Evolutionary conservation across 2,329 filamentous ascomycete genomes (phyloP), one percentile per base, ranked within the genome.

Genomic region (Dactylellina cionopaga): DNA sequence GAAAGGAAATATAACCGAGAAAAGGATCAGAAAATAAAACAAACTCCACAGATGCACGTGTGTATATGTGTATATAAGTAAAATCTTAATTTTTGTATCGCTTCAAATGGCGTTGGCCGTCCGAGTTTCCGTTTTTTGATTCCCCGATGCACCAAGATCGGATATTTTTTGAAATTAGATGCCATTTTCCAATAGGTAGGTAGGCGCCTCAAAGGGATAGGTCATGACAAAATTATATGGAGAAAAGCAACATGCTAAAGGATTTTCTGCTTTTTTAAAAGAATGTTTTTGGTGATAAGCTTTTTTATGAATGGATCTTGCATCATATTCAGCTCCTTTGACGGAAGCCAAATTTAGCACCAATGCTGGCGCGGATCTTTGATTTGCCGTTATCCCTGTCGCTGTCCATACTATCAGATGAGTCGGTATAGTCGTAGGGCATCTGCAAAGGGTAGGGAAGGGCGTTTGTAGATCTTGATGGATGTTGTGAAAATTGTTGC

Each of bases 321-420:
- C 15, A 13, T 9, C 13, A 39, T 19, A 7, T 49, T 43, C 22
- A 60, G 29, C 46, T 63, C 33, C 37, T 59, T 47, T 29, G 49
- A 24, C 58, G 66, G 52, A 71, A 71, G 2, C 66, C 66, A 46
- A 71, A 44, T 37, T 71, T 71, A 13, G 58, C 66, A 25, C 66
- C 66, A 27, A 71, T 64, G 29, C 66, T 64, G 27, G 31, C 41
- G 24, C 66, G 58, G 44, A 41, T 39, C 46, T 64, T 71, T 11
- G 58, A 46, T 37, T 64, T 71, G 41, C 65, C 56, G 13, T 31
- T 31, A 7, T 35, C 52, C 22, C 41, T 33, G 0, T 71, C 66
- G 37, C 66, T 71, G 25, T 60, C 46, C n/a, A 71, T 25, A 35
- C 66, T 71, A 17, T 71, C 66, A 33, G 66, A 71, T 10, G 66